Evolutionary conservation across 805 yeast genomes (phyloP).

Genomic region (Priceomyces castillae): DNA sequence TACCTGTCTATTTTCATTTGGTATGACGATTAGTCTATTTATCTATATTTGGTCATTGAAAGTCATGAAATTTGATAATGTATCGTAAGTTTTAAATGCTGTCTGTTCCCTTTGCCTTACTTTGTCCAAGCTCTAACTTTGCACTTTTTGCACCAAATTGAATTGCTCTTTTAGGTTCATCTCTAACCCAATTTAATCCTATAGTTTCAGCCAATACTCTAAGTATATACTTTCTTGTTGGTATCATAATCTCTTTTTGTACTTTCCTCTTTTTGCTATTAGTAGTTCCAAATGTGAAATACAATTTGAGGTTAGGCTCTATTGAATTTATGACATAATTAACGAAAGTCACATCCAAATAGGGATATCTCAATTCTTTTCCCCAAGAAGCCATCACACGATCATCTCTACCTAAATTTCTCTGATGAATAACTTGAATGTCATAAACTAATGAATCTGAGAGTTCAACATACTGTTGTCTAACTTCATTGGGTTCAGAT

Average conservation of each 20-base stretch:
- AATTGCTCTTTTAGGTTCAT: constrained; percentile 88
- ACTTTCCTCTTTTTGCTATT: constrained; percentile 23
- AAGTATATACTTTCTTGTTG: constrained; percentile 52
- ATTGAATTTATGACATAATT: constrained; percentile 43
- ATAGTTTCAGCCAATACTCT: constrained; percentile 57
- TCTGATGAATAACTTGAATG: constrained; percentile 64
- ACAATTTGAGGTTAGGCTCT: constrained; percentile 47
- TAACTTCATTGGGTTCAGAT: constrained; percentile 18
- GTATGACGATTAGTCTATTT: too few relatives aligned
- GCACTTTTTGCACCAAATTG: constrained; percentile 97
- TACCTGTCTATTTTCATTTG: too few relatives aligned
- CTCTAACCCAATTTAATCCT: constrained; percentile 53
- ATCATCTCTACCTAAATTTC: constrained; percentile 91
- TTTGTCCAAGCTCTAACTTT: constrained; percentile 79
- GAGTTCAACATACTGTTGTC: constrained; percentile 37
- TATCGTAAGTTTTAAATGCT: too few relatives aligned
- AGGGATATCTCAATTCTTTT: constrained; percentile 87
- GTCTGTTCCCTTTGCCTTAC: constrained; percentile 77
- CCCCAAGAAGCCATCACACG: constrained; percentile 85
- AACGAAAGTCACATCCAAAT: constrained; percentile 63
- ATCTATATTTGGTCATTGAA: too few relatives aligned
- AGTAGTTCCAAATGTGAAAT: constrained; percentile 25
- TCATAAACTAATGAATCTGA: constrained; percentile 64
- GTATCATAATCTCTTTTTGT: constrained; percentile 19
- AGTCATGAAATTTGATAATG: too few relatives aligned